Conservation (phyloP, 2,329 filamentous ascomycete genomes). For the Incumbomyces delicatus region DNA sequence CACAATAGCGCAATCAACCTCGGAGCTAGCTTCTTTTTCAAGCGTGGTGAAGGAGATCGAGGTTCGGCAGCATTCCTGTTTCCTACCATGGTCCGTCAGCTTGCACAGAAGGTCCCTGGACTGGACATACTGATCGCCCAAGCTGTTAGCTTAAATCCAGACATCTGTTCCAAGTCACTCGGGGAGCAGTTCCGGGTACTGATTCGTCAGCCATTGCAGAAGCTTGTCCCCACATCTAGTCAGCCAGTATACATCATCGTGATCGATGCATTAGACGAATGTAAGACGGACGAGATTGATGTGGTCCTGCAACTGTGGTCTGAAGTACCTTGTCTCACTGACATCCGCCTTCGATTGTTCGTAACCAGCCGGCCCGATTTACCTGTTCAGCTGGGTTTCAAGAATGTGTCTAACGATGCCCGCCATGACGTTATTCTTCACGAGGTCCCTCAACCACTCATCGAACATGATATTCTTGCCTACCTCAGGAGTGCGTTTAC, state of each 20-base stretch:
- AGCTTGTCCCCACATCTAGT: not conserved
- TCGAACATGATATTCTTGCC: not conserved
- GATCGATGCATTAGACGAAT: conserved; percentile 1
- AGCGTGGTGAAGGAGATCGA: conserved; percentile 32
- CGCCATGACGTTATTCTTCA: not conserved
- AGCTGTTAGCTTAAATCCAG: not conserved
- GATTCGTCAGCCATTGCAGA: not conserved
- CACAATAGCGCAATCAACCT: not conserved
- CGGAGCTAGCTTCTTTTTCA: no score
- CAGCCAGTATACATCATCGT: not conserved
- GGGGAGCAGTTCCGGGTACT: not conserved
- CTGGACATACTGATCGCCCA: not conserved
- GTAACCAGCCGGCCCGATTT: conserved; percentile 1
- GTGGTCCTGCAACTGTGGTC: conserved; percentile 1
- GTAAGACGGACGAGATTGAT: not conserved
- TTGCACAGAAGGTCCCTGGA: conserved; percentile 19
- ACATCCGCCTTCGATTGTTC: not conserved
- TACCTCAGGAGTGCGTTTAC: not conserved
- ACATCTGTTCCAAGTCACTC: not conserved
- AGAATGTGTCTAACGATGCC: not conserved
- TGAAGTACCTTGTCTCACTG: not conserved
- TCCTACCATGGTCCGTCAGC: conserved; percentile 31
- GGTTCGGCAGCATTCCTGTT: conserved; percentile 30
- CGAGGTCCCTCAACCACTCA: not conserved
- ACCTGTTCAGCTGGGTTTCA: not conserved